These are phyloP conservation scores for Ambrosiella cleistominuta DNA, from an alignment of 2,329 filamentous ascomycete genomes.

Conservation along the genomic window DNA sequence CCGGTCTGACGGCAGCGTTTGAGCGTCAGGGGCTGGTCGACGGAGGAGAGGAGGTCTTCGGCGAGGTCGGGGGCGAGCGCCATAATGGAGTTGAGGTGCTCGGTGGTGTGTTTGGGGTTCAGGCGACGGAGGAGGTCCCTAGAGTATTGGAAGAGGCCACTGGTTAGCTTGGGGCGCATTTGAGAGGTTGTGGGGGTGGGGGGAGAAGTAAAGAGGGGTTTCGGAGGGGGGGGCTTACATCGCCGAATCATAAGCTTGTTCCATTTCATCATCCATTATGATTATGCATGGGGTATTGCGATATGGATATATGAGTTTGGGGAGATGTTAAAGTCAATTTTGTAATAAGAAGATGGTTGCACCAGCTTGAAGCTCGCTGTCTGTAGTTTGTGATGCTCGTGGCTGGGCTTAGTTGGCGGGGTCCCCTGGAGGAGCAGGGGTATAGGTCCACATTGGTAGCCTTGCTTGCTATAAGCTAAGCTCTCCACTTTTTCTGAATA, in stretches of 20 bases:
- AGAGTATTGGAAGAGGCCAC: slow-evolving; percentile 2
- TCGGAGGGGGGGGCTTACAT: slow-evolving; percentile 35
- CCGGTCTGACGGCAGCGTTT: slow-evolving; percentile 74
- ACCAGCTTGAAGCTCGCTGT: background rate
- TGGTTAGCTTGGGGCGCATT: background rate
- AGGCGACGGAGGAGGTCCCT: slow-evolving; percentile 97
- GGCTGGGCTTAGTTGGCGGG: slow-evolving; percentile 5
- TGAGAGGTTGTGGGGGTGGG: background rate
- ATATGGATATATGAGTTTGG: background rate
- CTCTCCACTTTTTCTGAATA: slow-evolving; percentile 3
- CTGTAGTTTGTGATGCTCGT: background rate
- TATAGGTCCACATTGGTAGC: slow-evolving; percentile 6
- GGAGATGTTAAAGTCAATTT: background rate
- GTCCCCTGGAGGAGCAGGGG: slow-evolving; percentile 5
- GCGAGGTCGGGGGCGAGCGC: slow-evolving; percentile 76
- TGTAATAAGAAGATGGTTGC: background rate
- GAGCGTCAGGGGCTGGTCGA: slow-evolving; percentile 83
- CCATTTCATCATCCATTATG: slow-evolving; percentile 32
- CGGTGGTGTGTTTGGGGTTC: slow-evolving; percentile 78
- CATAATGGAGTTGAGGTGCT: slow-evolving; percentile 80
- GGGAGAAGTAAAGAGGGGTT: too few relatives aligned
- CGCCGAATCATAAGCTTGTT: slow-evolving; percentile 53
- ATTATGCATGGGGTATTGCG: background rate
- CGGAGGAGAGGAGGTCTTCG: slow-evolving; percentile 92
- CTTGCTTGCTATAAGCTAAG: background rate